A percentile compares a stretch with the other conserved stretches of the same genome.
These are phyloP conservation scores for Boletus fagicola DNA, from an alignment of 768 basidiomycete genomes.

Conservation along the genomic window DNA sequence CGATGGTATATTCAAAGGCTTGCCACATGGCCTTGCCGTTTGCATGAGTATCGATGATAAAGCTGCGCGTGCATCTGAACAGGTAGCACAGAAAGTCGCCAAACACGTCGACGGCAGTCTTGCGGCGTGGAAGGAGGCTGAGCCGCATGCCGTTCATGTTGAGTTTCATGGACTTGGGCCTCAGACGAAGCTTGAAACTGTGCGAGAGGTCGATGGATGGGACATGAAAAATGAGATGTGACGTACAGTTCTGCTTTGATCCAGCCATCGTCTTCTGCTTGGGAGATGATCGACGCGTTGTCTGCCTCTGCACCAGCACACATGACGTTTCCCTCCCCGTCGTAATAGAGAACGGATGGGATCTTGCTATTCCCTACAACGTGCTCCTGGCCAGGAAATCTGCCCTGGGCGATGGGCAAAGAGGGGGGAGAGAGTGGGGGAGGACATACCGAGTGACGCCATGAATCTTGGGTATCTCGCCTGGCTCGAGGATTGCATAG, in stretches of 20 bases:
- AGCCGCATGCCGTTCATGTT: constrained; percentile 85
- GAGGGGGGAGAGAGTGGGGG: background rate
- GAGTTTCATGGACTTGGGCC: constrained; percentile 75
- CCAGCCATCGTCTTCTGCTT: constrained; percentile 79
- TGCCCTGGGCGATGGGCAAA: constrained; percentile 31
- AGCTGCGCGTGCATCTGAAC: constrained; percentile 68
- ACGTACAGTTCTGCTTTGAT: constrained; percentile 72
- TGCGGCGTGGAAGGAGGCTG: constrained; percentile 61
- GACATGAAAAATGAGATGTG: constrained; percentile 1
- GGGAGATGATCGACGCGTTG: constrained; percentile 49
- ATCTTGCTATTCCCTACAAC: constrained; percentile 84
- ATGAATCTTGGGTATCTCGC: constrained; percentile 76
- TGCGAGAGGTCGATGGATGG: background rate
- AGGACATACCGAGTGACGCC: constrained; percentile 68
- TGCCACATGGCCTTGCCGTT: constrained; percentile 67
- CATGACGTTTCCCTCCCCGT: constrained; percentile 60
- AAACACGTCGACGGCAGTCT: constrained; percentile 71
- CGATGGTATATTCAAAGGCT: constrained; percentile 65
- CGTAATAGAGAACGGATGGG: constrained; percentile 74
- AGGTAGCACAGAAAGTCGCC: constrained; percentile 78
- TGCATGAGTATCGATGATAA: constrained; percentile 83
- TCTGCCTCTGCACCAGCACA: constrained; percentile 80
- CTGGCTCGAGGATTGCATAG: constrained; percentile 79
- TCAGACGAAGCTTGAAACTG: constrained; percentile 78
- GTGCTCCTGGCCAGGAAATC: constrained; percentile 84